Conservation (phyloP, 1,284 basidiomycete genomes). For the Exobasidium cylindrosporum region DNA sequence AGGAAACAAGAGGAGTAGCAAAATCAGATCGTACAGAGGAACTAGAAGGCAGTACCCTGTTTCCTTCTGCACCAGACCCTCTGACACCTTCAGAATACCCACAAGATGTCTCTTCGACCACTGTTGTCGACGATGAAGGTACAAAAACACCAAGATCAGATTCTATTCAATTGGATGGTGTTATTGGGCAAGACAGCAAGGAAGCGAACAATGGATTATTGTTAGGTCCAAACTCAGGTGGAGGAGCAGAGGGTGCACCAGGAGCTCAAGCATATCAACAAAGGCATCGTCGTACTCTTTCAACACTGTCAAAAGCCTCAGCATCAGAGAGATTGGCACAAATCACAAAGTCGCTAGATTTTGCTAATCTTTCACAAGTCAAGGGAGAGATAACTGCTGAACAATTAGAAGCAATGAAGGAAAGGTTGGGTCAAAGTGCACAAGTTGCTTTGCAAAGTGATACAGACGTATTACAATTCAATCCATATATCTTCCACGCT, state of each 20-base stretch:
- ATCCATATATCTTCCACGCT: conserved; percentile 42
- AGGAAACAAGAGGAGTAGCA: conserved; percentile 26
- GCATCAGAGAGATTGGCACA: conserved; percentile 39
- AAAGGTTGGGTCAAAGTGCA: conserved; percentile 12
- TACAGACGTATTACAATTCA: conserved; percentile 39
- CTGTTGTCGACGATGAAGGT: not conserved
- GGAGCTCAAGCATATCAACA: conserved; percentile 37
- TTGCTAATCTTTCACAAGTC: conserved; percentile 53
- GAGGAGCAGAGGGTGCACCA: conserved; percentile 27
- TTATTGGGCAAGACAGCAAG: not conserved
- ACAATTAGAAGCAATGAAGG: conserved; percentile 15
- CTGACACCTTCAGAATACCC: not conserved
- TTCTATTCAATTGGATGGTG: not conserved
- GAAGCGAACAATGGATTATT: not conserved
- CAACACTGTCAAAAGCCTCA: conserved; percentile 38
- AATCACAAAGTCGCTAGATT: conserved; percentile 50
- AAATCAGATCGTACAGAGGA: not conserved
- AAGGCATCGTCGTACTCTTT: conserved; percentile 34
- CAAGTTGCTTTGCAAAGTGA: conserved; percentile 21
- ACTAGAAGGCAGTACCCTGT: not conserved
- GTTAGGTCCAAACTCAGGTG: conserved; percentile 14
- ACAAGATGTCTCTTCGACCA: not conserved
- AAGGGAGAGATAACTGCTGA: conserved; percentile 42
- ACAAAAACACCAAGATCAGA: not conserved
- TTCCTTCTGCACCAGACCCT: too few species aligned